phyloP scores from a whole-genome alignment of 192 early-diverging fungal genomes.

The Podila epicladia region DNA sequence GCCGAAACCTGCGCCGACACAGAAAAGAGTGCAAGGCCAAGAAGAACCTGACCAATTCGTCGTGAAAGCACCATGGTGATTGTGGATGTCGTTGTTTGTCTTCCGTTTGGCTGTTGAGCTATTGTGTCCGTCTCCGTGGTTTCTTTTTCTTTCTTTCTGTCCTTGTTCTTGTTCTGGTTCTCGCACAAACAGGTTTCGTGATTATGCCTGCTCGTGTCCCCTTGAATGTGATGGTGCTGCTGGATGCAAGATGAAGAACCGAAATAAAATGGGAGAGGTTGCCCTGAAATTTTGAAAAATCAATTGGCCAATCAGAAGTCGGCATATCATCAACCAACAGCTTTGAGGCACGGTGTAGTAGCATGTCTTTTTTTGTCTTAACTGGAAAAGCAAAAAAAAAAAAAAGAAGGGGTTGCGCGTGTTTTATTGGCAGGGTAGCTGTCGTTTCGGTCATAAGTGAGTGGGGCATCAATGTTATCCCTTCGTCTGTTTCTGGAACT shows the following conservation, averaged over 20 bases:
- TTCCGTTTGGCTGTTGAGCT: not conserved
- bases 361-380: too few relatives aligned
- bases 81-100: not conserved
- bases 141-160: not conserved
- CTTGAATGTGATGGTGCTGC: too few relatives aligned
- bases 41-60: slow-evolving; percentile 5
- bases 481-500: too few relatives aligned
- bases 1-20: slow-evolving; percentile 5
- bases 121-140: not conserved
- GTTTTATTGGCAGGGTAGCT: not conserved
- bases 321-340: too few relatives aligned
- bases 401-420: not conserved
- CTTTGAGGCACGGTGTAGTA: too few relatives aligned
- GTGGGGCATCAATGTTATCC: not conserved
- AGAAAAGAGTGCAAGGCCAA: slow-evolving; percentile 10
- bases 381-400: not conserved
- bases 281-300: too few relatives aligned
- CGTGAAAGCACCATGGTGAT: not conserved
- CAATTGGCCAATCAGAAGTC: too few relatives aligned
- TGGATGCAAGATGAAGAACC: too few relatives aligned
- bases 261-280: too few relatives aligned
- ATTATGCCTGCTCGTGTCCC: too few relatives aligned
- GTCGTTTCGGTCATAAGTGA: not conserved
- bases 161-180: too few relatives aligned
- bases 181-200: too few relatives aligned